Evolutionary conservation across 164 flowering plant species (phyloP).

Genomic region (Liquidambar formosana): DNA sequence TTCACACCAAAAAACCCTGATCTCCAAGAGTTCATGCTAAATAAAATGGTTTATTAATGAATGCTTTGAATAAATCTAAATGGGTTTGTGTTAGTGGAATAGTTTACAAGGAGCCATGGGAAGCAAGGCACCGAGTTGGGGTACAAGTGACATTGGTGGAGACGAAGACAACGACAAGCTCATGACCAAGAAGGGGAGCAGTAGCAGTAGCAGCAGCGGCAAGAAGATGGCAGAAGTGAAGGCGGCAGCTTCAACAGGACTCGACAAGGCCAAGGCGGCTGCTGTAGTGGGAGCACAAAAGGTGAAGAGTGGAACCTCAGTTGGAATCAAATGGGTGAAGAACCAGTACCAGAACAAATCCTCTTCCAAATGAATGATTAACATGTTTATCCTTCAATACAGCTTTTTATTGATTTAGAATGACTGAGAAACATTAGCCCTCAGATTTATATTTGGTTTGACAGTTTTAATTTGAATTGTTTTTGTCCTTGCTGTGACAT

Average conservation of each 20-base stretch:
- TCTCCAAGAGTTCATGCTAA: too few species aligned
- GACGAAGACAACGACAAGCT: conserved; percentile 6
- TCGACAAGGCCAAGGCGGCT: conserved; percentile 31
- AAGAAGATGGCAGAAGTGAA: conserved; percentile 27
- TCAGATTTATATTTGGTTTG: too few species aligned
- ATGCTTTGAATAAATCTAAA: not conserved
- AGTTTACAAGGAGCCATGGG: conserved; percentile 16
- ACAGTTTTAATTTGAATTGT: too few species aligned
- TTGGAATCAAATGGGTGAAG: conserved; percentile 34
- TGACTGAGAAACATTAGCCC: too few species aligned
- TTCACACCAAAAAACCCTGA: too few species aligned
- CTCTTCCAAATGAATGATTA: conserved; percentile 16
- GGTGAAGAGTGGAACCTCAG: conserved; percentile 28
- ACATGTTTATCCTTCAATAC: too few species aligned
- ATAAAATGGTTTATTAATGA: not conserved
- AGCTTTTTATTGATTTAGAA: too few species aligned
- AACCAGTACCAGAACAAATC: conserved; percentile 21
- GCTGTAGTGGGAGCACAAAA: conserved; percentile 27
- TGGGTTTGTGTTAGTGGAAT: not conserved
- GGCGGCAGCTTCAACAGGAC: conserved; percentile 29
- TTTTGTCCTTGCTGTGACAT: too few species aligned
- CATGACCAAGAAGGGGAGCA: not conserved
- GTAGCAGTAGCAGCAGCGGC: conserved; percentile 10
- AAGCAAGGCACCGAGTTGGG: conserved; percentile 36
- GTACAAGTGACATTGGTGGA: not conserved